Base-by-base conservation (phyloP, 768 basidiomycete genomes). In the Cystofilobasidium capitatum region DNA sequence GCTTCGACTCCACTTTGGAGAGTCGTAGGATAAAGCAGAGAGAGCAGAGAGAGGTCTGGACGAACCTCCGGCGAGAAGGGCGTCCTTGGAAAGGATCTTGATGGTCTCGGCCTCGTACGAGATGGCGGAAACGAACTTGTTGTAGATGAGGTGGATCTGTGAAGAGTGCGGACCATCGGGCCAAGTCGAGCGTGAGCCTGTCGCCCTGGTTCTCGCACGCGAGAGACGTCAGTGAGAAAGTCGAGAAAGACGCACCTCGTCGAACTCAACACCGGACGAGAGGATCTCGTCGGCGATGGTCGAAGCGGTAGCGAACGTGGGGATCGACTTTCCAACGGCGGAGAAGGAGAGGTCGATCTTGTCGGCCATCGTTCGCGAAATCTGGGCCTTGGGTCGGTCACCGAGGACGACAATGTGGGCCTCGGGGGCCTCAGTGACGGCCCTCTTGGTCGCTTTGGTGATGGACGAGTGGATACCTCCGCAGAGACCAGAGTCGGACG, bases 401-500 rank as follows among this genome's bases (percentile, higher is more conserved):
- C 96, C 96, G 66, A 97, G 82, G 74, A 96, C 83, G 81, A 91
- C 86, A 77, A 97, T 74, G 58, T 85, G 83, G 3, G 87, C 59
- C 24, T 79, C 77, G 51, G 81, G 79, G 73, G 84, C 82, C 36
- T 77, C 68, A 39, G 72, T 79, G 65, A 93, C 74, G 36, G 83
- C 87, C 66, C 83, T 84, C 72, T 89, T 88, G 60, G 91, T 88
- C 65, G 85, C 84, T 80, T 97, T 96, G 72, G 88, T 83, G 76
- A 98, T 89, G 63, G 91, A 91, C 47, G 94, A 98, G 82, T 98
- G 94, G 75, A 99, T 94, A 83, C 96, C 94, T 80, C 96, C 94
- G 76, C 94, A 99, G 66, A 99, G 89, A 80, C 96, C 94, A 81
- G 93, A 92, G 86, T 98, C 94, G 64, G 94, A 97, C 55, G 94